phyloP scores from a whole-genome alignment of 2,329 filamentous ascomycete genomes.

The Hymenoscyphus scutula region DNA sequence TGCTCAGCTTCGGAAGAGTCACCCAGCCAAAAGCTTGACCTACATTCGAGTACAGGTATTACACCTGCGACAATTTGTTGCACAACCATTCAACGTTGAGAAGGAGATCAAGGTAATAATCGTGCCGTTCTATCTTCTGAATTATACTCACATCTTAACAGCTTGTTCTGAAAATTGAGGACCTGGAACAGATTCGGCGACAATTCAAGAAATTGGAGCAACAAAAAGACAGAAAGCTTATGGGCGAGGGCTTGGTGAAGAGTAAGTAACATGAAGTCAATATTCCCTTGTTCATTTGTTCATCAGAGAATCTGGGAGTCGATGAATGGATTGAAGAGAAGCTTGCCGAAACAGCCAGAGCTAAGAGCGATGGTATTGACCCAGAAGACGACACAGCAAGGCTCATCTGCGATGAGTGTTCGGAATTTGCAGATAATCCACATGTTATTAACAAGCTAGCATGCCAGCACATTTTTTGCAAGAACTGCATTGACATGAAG shows the following conservation, averaged over 20 bases:
- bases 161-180: background rate
- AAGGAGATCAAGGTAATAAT: slow-evolving; percentile 8
- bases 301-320: background rate
- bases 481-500: too few relatives aligned
- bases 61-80: slow-evolving; percentile 9
- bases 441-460: too few relatives aligned
- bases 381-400: too few relatives aligned
- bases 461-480: too few relatives aligned
- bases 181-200: background rate
- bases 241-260: background rate
- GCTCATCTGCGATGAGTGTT: too few relatives aligned
- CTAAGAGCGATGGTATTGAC: too few relatives aligned
- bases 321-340: background rate
- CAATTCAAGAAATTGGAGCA: background rate
- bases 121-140: background rate
- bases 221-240: background rate
- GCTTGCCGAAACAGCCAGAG: too few relatives aligned
- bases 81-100: slow-evolving; percentile 15
- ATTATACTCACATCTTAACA: background rate
- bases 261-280: background rate
- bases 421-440: too few relatives aligned
- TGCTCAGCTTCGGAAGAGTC: background rate
- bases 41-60: background rate
- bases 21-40: background rate
- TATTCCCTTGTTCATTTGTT: background rate